phyloP scores from a whole-genome alignment of 345 rosid species.

The Psidium guajava region DNA sequence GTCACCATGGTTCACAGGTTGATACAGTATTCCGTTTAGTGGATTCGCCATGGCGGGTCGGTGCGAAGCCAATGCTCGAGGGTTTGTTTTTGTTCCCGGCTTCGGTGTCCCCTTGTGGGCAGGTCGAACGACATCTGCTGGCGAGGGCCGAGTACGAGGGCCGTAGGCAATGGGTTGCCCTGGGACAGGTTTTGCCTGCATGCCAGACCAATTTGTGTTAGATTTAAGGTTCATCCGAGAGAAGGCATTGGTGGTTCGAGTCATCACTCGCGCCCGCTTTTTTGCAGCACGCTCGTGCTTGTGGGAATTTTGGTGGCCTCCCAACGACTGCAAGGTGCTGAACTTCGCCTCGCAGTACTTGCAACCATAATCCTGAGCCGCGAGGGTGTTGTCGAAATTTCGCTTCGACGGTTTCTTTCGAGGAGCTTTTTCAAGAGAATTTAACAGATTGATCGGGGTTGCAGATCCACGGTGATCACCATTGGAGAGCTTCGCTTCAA shows the following conservation, averaged over 20 bases:
- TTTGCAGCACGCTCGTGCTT: not conserved
- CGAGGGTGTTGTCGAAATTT: not conserved
- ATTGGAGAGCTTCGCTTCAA: not conserved
- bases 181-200: not conserved
- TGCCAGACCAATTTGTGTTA: not conserved
- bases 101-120: not conserved
- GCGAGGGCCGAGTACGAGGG: not conserved
- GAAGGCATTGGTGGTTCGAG: not conserved
- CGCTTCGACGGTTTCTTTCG: not conserved
- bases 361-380: not conserved
- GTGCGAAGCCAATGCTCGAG: not conserved
- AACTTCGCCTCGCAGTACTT: not conserved
- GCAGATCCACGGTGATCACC: not conserved
- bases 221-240: not conserved
- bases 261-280: not conserved
- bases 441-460: not conserved
- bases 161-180: not conserved
- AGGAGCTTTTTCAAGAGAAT: not conserved
- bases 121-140: not conserved
- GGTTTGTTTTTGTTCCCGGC: not conserved
- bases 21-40: not conserved
- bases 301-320: slow-evolving; percentile 7
- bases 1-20: not conserved
- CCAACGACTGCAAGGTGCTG: not conserved
- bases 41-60: not conserved